Base-by-base conservation (phyloP, 495 filamentous ascomycete species). In the Amorphotheca resinae region DNA sequence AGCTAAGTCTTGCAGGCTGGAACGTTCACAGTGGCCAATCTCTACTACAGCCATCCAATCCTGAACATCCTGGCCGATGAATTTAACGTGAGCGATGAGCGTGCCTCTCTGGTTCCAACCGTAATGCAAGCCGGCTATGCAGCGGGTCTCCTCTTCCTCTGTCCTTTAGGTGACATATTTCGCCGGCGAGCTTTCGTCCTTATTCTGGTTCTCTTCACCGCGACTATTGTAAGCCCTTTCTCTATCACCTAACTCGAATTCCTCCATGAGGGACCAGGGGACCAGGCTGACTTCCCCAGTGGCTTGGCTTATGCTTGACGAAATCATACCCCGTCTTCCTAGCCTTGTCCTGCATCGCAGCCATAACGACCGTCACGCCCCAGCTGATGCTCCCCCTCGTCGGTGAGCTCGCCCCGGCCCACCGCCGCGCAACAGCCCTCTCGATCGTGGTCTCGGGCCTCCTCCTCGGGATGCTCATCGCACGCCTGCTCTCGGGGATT, bases 301-400 rank as follows among this genome's bases (percentile, higher is more conserved):
- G 71, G 77, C 67, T 89, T 32, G 77, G 73, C 0, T 64, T 88
- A 12, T 87, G 82, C 44, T 54, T 88, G 1, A 88, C 84, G 0
- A 61, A 62, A 8, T 72, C 67, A 1, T 83, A 85, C 51, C 46
- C 63, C 1, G 64, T 68, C 18, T 89, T 93, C 60, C 63, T 72
- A 2, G 74, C 65, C 9, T 62, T 89, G 42, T 83, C 77, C 12
- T 88, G 80, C 56, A 55, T 89, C 28, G 72, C 72, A 18, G 76
- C 77, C 11, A 50, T 83, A n/a, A 77, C 80, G 8, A 93, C 85
- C 1, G 84, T 93, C 3, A 89, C 85, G 9, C 85, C 85, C 0
- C 84, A 91, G 61, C 69, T 87, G 38, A 81, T 89, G 80, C 78
- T 93, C 14, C 85, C 85, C 0, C 63, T 93, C 0, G 83, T 88